Conservation (phyloP, 129 eudicot genomes). For the Ambrosia trifida region DNA sequence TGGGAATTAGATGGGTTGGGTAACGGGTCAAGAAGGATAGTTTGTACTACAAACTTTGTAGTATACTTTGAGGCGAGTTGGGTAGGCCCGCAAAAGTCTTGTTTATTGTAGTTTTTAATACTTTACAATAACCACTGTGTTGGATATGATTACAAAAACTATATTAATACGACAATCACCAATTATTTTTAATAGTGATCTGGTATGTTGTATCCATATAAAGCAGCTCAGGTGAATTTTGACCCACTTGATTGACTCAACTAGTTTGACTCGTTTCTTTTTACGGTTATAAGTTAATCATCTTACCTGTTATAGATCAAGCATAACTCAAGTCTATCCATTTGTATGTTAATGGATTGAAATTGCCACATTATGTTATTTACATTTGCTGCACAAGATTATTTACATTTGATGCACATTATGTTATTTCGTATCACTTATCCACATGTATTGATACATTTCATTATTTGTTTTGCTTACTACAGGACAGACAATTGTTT, state of each 20-base stretch:
- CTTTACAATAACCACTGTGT: too few species aligned
- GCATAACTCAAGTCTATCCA: background rate
- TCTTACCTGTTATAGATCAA: background rate
- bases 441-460: background rate
- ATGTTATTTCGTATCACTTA: background rate
- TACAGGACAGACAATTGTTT: slow-evolving; percentile 10
- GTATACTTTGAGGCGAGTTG: background rate
- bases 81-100: background rate
- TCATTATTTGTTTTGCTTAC: background rate
- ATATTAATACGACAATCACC: too few species aligned
- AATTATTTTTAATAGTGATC: too few species aligned
- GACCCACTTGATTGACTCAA: background rate
- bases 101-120: too few species aligned
- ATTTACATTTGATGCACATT: background rate
- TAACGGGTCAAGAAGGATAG: background rate
- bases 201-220: background rate
- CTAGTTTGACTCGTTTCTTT: background rate
- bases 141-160: too few species aligned
- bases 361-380: background rate
- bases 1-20: background rate
- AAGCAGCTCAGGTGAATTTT: background rate
- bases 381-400: background rate
- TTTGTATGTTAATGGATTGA: background rate
- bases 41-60: too few species aligned
- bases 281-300: background rate